Evolutionary conservation across 75 land plant genomes (phyloP).

Genomic region (Adiantum capillusveneris): DNA sequence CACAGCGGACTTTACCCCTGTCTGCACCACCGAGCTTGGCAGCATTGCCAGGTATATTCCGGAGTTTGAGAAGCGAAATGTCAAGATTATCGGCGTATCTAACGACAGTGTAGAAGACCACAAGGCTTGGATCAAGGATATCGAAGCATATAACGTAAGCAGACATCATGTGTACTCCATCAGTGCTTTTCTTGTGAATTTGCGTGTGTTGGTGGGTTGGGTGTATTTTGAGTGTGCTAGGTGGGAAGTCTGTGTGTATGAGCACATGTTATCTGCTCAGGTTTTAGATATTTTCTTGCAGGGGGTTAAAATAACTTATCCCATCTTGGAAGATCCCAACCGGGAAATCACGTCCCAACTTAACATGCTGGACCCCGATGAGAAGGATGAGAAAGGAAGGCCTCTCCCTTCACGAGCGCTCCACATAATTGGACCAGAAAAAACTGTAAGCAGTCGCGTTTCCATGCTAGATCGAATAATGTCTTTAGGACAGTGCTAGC

Average conservation of each 20-base stretch:
- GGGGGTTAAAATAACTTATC: constrained; percentile 55
- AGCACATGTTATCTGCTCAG: background rate
- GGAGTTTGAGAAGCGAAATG: constrained; percentile 72
- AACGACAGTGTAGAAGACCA: constrained; percentile 69
- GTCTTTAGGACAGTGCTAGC: no score
- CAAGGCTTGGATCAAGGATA: constrained; percentile 73
- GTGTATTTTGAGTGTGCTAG: no score
- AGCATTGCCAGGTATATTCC: constrained; percentile 52
- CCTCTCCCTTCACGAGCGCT: constrained; percentile 72
- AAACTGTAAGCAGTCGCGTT: constrained; percentile 32
- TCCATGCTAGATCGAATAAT: no score
- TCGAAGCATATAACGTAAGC: constrained; percentile 58
- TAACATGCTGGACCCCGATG: constrained; percentile 88
- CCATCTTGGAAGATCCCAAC: constrained; percentile 75
- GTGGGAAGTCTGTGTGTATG: background rate
- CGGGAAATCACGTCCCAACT: constrained; percentile 55
- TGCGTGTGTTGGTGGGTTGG: no score
- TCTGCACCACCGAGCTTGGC: constrained; percentile 89
- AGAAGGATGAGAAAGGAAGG: constrained; percentile 56
- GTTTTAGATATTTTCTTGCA: no score
- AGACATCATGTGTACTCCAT: background rate
- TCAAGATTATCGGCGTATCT: constrained; percentile 83
- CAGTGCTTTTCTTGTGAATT: background rate
- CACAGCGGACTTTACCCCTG: constrained; percentile 86
- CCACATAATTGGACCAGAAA: constrained; percentile 88